Evolutionary conservation across 176 grass and related monocot genomes (phyloP).

Genomic region (Calamus simplicifolius): DNA sequence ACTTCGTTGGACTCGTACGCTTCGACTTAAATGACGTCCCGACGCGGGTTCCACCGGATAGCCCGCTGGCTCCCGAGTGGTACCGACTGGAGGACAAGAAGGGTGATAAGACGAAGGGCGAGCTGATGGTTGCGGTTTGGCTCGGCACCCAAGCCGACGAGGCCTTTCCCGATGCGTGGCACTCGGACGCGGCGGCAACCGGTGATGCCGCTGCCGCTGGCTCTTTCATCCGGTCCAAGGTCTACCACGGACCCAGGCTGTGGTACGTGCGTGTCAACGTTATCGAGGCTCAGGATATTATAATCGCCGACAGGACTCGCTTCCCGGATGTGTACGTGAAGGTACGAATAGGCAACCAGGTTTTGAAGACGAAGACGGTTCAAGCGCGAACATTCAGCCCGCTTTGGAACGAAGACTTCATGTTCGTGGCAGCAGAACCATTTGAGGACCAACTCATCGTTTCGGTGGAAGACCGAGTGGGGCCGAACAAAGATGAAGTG

Average conservation of each 20-base stretch:
- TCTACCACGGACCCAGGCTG: constrained; percentile 91
- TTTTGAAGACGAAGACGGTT: constrained; percentile 54
- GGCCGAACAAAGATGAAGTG: constrained; percentile 86
- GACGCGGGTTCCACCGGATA: constrained; percentile 77
- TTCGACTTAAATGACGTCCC: constrained; percentile 94
- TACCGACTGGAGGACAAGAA: constrained; percentile 73
- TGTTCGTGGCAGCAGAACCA: constrained; percentile 97
- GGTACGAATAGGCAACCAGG: constrained; percentile 66
- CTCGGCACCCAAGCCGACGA: constrained; percentile 94
- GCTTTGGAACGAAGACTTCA: constrained; percentile 87
- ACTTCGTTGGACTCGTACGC: constrained; percentile 80
- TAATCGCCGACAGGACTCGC: constrained; percentile 65
- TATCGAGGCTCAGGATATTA: constrained; percentile 91
- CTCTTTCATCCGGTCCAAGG: constrained; percentile 75
- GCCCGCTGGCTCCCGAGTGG: constrained; percentile 94
- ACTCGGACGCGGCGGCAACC: constrained; percentile 59
- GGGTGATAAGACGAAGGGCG: constrained; percentile 67
- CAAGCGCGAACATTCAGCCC: constrained; percentile 75
- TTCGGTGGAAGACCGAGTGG: constrained; percentile 76
- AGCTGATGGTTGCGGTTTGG: constrained; percentile 98
- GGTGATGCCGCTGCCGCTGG: constrained; percentile 39
- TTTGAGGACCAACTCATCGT: constrained; percentile 94
- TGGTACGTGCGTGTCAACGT: constrained; percentile 93
- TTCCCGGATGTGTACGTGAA: constrained; percentile 84
- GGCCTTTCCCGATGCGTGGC: constrained; percentile 95